phyloP scores from a whole-genome alignment of 1,139 yeast genomes.

The Nakaseomyces uthaithaninus region DNA sequence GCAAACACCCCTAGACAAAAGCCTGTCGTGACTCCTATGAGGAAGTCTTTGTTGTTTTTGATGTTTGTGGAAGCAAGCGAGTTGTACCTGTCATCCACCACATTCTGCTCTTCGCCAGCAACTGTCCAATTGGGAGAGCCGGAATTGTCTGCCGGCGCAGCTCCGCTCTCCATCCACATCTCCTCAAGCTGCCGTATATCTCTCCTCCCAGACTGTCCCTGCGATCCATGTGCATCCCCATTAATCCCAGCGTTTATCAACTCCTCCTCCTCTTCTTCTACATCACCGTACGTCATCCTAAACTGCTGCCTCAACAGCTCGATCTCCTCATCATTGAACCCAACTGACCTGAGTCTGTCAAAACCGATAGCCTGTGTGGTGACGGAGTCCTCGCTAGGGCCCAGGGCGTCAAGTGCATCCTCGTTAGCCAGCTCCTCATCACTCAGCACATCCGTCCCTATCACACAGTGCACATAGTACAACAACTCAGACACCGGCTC shows the following conservation, averaged over 20 bases:
- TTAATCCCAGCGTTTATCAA: slow-evolving; percentile 18
- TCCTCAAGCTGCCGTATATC: slow-evolving; percentile 61
- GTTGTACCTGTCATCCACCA: slow-evolving; percentile 19
- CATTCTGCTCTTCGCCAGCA: slow-evolving; percentile 15
- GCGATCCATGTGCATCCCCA: slow-evolving; percentile 1
- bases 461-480: slow-evolving; percentile 69
- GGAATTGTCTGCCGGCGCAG: slow-evolving; percentile 33
- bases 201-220: slow-evolving; percentile 11
- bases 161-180: slow-evolving; percentile 83
- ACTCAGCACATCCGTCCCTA: slow-evolving; percentile 57
- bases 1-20: slow-evolving; percentile 57
- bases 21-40: slow-evolving; percentile 59
- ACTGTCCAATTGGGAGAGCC: slow-evolving; percentile 20
- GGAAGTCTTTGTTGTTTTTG: slow-evolving; percentile 47
- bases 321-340: slow-evolving; percentile 72
- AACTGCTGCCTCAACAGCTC: slow-evolving; percentile 67
- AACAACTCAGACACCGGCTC: slow-evolving; percentile 11
- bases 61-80: slow-evolving; percentile 30
- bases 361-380: slow-evolving; percentile 79
- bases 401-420: slow-evolving; percentile 45
- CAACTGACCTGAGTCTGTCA: slow-evolving; percentile 74
- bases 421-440: slow-evolving; percentile 56
- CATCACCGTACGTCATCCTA: slow-evolving; percentile 52
- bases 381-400: slow-evolving; percentile 30
- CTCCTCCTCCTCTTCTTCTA: slow-evolving; percentile 32